phyloP scores from a whole-genome alignment of 805 yeast species.

The Cyberlindnera petersonii region DNA sequence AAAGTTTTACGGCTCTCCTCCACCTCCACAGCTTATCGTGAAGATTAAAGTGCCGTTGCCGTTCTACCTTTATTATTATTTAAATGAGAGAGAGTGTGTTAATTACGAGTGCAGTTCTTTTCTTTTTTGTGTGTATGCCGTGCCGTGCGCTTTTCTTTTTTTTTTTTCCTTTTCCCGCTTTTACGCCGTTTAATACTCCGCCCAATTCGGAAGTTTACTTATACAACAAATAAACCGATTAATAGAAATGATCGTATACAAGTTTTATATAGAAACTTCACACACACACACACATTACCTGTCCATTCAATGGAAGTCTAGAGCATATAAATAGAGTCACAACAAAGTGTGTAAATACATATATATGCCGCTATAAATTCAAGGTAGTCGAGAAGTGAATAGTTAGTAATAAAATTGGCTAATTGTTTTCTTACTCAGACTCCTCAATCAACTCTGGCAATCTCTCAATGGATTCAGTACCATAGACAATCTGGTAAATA shows the following conservation, averaged over 20 bases:
- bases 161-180: neutral
- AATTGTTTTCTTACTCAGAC: conserved; percentile 15
- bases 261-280: neutral
- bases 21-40: no score
- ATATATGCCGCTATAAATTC: neutral
- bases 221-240: no score
- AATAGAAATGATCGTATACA: no score
- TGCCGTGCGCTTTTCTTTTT: neutral
- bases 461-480: conserved; percentile 66
- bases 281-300: neutral
- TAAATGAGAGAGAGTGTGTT: no score
- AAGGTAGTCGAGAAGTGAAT: neutral
- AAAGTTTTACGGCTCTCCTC: no score
- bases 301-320: conserved; percentile 2
- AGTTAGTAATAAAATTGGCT: no score
- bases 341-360: neutral
- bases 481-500: conserved; percentile 80
- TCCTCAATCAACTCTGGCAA: conserved; percentile 68
- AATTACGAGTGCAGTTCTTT: no score
- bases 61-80: no score
- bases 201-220: neutral
- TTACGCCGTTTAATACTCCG: neutral
- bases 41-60: no score
- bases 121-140: no score
- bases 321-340: neutral